Evolutionary conservation across 805 yeast species (phyloP).

Genomic region (Priceomyces carsonii): DNA sequence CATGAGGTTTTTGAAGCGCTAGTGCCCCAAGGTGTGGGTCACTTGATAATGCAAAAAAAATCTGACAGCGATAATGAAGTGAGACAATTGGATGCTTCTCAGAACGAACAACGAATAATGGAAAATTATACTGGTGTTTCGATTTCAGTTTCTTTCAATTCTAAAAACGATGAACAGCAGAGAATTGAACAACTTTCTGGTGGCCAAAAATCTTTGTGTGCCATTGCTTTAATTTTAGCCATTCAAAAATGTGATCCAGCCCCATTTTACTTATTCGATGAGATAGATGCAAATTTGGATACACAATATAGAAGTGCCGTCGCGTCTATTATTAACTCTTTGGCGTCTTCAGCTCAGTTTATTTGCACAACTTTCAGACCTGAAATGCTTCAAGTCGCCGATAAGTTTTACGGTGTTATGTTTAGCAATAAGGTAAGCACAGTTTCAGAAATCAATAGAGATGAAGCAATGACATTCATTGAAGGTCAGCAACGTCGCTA

Average conservation of each 20-base stretch:
- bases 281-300: conserved; percentile 94
- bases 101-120: conserved; percentile 25
- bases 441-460: conserved; percentile 65
- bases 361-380: conserved; percentile 96
- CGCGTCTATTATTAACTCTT: conserved; percentile 66
- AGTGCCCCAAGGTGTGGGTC: conserved; percentile 83
- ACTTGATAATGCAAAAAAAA: conserved; percentile 61
- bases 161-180: conserved; percentile 81
- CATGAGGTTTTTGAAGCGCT: conserved; percentile 71
- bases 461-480: conserved; percentile 80
- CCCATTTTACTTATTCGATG: conserved; percentile 94
- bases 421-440: conserved; percentile 80
- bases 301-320: conserved; percentile 88
- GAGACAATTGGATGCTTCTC: conserved; percentile 12
- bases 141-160: conserved; percentile 85
- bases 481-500: conserved; percentile 55
- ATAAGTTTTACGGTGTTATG: conserved; percentile 84
- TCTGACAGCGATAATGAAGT: conserved; percentile 5
- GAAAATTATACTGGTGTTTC: conserved; percentile 79
- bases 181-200: conserved; percentile 91
- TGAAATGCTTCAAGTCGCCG: conserved; percentile 86
- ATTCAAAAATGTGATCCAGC: conserved; percentile 96
- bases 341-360: conserved; percentile 78
- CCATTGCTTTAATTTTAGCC: conserved; percentile 89
- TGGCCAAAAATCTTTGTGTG: conserved; percentile 96